Base-by-base conservation (phyloP, 192 early-diverging fungal species). In the Coemansia sp. region DNA sequence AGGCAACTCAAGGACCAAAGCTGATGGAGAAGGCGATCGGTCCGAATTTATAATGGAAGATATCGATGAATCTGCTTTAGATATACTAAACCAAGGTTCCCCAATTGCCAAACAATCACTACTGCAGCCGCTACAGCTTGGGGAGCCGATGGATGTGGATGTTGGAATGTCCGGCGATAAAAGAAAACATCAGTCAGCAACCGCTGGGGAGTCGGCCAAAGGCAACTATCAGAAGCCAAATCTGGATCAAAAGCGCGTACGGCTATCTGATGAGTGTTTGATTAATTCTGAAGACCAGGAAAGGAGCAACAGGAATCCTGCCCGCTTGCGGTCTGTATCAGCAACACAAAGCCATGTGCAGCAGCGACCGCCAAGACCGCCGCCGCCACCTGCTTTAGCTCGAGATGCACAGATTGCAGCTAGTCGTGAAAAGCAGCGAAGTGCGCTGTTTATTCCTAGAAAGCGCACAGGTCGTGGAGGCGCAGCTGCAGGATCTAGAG, bases 11-110 rank as follows among this genome's bases (percentile, higher is more conserved):
- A 46, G 61, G 16, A 12, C 21, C 0, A 46, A 18, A 3, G 63
- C 29, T 1, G 79, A 81, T 59, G 79, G 79, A 52, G 79, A 81
- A 34, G 79, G 79, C 55, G 58, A 68, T n/a, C 62, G 67, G 23
- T 42, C 72, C 0, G 79, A 75, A 57, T 75, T 72, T 64, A 67
- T 63, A 23, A 23, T 72, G 58, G 70, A 75, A 28, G 33, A 46
- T 25, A 23, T 81, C 20, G 70, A 75, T 49, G 71, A 81, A 2
- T 23, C 31, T 1, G 61, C 64, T 20, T 61, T 79, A 15, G 30
- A 57, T n/a, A 58, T 7, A 18, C 53, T 56, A 30, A 31, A 31
- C 26, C 29, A 7, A 31, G 13, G 2, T 8, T 31, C 53, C 16
- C 8, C 12, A 25, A 23, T 53, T 23, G 23, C 51, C 1, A 39